Evolutionary conservation across 106 monocot genomes (phyloP).

Genomic region (Apostasia shenzhenica): DNA sequence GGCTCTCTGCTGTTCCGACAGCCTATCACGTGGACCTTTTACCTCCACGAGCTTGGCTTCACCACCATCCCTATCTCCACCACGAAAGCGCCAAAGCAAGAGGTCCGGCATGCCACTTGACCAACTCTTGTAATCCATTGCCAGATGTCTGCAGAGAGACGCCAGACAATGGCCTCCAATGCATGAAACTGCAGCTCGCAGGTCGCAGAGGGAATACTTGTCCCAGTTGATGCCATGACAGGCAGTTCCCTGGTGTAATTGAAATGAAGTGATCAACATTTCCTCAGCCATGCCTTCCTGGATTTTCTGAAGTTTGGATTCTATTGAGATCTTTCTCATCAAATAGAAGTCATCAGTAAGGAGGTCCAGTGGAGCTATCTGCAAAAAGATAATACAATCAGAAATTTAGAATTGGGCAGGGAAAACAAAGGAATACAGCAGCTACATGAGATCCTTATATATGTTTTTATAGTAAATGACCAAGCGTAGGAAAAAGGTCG

Average conservation of each 20-base stretch:
- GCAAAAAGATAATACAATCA: constrained; percentile 7
- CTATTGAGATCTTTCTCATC: constrained; percentile 49
- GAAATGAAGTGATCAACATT: constrained; percentile 75
- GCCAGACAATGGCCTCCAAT: constrained; percentile 51
- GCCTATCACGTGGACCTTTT: constrained; percentile 78
- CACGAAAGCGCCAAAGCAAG: constrained; percentile 79
- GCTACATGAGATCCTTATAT: no score
- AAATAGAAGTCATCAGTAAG: constrained; percentile 75
- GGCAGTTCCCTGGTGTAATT: constrained; percentile 51
- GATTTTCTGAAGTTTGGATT: constrained; percentile 58
- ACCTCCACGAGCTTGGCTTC: constrained; percentile 95
- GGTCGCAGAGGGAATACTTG: constrained; percentile 50
- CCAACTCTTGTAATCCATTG: constrained; percentile 76
- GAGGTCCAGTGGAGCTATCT: constrained; percentile 84
- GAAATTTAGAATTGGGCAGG: not conserved
- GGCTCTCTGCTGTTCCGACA: constrained; percentile 88
- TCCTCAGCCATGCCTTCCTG: constrained; percentile 73
- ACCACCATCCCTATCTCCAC: constrained; percentile 31
- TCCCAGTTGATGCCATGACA: constrained; percentile 90
- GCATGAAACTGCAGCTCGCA: constrained; percentile 72
- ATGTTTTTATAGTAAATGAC: no score
- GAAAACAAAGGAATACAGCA: no score
- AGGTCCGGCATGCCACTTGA: constrained; percentile 95
- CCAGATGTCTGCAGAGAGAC: constrained; percentile 58
- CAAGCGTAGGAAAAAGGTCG: no score